A percentile compares a stretch with the other conserved stretches of the same genome.
Evolutionary conservation across 192 early-diverging fungal species (phyloP).

Genomic region (Dispira parvispora): DNA sequence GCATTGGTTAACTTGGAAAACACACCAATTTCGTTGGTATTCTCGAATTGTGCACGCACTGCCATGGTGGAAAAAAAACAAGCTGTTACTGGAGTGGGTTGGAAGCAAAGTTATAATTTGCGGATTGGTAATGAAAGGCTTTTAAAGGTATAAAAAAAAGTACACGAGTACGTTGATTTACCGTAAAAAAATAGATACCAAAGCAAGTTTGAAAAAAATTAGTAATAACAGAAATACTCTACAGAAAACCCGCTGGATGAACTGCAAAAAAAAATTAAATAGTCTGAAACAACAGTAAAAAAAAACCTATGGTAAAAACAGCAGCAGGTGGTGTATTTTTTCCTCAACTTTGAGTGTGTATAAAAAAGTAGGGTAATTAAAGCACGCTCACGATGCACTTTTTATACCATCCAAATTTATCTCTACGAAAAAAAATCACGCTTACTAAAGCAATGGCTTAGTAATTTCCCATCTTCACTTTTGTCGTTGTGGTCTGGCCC

Average conservation of each 20-base stretch:
- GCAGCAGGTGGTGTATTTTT: too few relatives aligned
- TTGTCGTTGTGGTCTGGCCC: too few relatives aligned
- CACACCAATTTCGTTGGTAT: constrained; percentile 98
- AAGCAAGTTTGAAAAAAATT: background rate
- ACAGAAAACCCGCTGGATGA: background rate
- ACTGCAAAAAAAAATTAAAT: too few relatives aligned
- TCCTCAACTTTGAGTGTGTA: too few relatives aligned
- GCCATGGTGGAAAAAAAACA: constrained; percentile 3
- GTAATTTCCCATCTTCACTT: too few relatives aligned
- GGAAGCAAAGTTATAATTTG: background rate
- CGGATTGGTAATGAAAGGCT: background rate
- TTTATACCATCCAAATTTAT: too few relatives aligned
- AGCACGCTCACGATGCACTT: too few relatives aligned
- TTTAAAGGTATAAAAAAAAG: background rate
- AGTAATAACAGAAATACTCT: background rate
- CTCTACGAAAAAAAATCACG: too few relatives aligned
- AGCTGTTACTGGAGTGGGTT: background rate
- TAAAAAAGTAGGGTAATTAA: too few relatives aligned
- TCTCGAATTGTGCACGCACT: constrained; percentile 90
- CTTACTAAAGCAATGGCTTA: too few relatives aligned
- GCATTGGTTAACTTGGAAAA: constrained; percentile 96
- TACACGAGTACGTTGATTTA: background rate
- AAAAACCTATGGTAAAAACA: too few relatives aligned
- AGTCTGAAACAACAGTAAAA: too few relatives aligned
- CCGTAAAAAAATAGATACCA: background rate